A percentile compares a stretch with the other conserved stretches of the same genome.
These are phyloP conservation scores for Monosporascus sp. DNA, from an alignment of 2,329 filamentous ascomycete genomes.

Conservation along the genomic window DNA sequence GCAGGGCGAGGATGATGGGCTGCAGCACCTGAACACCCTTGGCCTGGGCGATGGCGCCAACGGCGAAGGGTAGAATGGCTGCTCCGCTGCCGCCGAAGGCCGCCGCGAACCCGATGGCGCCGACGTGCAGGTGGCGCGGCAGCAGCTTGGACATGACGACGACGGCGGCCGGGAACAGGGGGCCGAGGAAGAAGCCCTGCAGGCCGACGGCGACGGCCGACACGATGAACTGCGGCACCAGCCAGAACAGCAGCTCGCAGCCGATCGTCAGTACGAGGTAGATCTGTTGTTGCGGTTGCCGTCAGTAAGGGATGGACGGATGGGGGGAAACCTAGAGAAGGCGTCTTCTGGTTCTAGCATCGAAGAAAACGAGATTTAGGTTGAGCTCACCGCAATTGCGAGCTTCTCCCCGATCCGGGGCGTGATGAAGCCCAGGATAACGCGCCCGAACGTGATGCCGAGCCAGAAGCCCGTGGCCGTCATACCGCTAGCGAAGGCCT, in stretches of 20 bases:
- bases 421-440: conserved; percentile 70
- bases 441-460: conserved; percentile 67
- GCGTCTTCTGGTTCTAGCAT: too few species aligned
- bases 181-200: conserved; percentile 75
- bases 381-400: conserved; percentile 40
- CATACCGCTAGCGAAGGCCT: conserved; percentile 66
- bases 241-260: conserved; percentile 73
- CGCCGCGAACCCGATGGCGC: conserved; percentile 70
- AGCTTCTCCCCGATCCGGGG: conserved; percentile 65
- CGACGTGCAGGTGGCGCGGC: conserved; percentile 69
- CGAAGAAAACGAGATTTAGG: not conserved
- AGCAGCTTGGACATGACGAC: conserved; percentile 65
- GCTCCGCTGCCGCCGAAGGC: conserved; percentile 72
- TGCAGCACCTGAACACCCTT: conserved; percentile 53
- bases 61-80: conserved; percentile 60
- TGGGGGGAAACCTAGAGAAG: not conserved
- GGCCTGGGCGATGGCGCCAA: conserved; percentile 59
- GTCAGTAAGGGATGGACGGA: conserved; percentile 3
- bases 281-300: conserved; percentile 22
- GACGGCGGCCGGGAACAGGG: conserved; percentile 69
- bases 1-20: conserved; percentile 48
- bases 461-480: conserved; percentile 78
- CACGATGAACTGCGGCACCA: conserved; percentile 72
- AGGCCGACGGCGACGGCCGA: conserved; percentile 67
- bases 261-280: conserved; percentile 63